A percentile compares a stretch with the other conserved stretches of the same genome.
Conservation (phyloP, 2,329 filamentous ascomycete genomes). For the Paracoccidioides lutzii region DNA sequence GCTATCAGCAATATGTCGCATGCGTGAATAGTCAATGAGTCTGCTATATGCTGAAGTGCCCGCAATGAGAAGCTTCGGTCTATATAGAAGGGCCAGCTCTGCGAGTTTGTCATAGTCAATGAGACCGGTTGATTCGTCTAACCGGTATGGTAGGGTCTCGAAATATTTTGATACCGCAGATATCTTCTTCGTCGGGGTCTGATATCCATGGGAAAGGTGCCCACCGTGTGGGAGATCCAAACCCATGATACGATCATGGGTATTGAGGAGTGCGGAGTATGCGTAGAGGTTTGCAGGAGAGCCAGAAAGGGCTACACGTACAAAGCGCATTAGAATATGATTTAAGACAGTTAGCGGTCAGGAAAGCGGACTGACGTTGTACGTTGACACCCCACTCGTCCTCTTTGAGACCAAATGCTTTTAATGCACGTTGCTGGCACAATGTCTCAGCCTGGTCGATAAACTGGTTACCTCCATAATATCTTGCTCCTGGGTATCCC, state of each 20-base stretch:
- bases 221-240: constrained; percentile 89
- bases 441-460: constrained; percentile 83
- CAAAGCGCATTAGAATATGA: background rate
- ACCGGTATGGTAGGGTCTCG: constrained; percentile 93
- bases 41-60: constrained; percentile 98
- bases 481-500: constrained; percentile 88
- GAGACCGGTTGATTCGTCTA: constrained; percentile 63
- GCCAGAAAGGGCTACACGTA: constrained; percentile 56
- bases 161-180: constrained; percentile 98
- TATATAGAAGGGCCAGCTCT: constrained; percentile 81
- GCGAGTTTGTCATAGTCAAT: constrained; percentile 94
- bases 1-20: constrained; percentile 89
- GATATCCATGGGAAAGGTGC: constrained; percentile 93
- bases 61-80: constrained; percentile 90
- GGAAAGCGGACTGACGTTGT: constrained; percentile 47
- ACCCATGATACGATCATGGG: constrained; percentile 94
- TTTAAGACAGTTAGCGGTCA: background rate
- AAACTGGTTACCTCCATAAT: constrained; percentile 94
- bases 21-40: constrained; percentile 89
- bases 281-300: constrained; percentile 66
- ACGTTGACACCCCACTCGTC: constrained; percentile 96
- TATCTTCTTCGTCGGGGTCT: constrained; percentile 91
- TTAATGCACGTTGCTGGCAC: constrained; percentile 79
- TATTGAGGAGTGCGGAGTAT: constrained; percentile 90
- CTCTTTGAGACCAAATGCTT: constrained; percentile 70